Conservation (phyloP, 2,329 filamentous ascomycete genomes). For the Monosporascus sp. region DNA sequence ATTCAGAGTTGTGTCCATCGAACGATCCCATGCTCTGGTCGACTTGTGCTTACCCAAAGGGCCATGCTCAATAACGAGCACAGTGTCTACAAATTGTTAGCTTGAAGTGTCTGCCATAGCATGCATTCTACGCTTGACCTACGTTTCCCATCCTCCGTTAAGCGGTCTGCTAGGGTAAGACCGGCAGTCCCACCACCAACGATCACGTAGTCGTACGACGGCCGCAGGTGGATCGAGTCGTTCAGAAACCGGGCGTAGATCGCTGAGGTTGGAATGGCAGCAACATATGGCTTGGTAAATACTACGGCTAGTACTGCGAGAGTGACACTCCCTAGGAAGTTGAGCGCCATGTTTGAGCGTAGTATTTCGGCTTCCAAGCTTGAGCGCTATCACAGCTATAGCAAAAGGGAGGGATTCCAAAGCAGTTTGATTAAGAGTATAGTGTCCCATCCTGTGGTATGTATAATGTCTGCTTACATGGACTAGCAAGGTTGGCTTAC, state of each 20-base stretch:
- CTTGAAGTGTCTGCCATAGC: neutral
- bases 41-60: conserved; percentile 12
- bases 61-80: conserved; percentile 25
- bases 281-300: neutral
- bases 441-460: too few relatives aligned
- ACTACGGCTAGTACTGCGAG: neutral
- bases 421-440: too few relatives aligned
- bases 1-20: conserved; percentile 1
- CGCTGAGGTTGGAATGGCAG: neutral
- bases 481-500: too few relatives aligned
- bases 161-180: conserved; percentile 21
- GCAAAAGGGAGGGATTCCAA: too few relatives aligned
- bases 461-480: too few relatives aligned
- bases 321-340: neutral
- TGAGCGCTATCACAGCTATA: too few relatives aligned
- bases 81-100: conserved; percentile 13
- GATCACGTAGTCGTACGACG: conserved; percentile 24
- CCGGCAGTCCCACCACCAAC: conserved; percentile 23
- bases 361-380: too few relatives aligned
- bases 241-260: neutral
- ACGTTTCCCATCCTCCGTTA: conserved; percentile 23
- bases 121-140: conserved; percentile 1
- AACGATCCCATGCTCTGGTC: too few relatives aligned
- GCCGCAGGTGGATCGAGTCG: neutral
- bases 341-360: neutral